Evolutionary conservation across 768 basidiomycete genomes (phyloP), one percentile per base, ranked within the genome.

Genomic region (Russula lepida): DNA sequence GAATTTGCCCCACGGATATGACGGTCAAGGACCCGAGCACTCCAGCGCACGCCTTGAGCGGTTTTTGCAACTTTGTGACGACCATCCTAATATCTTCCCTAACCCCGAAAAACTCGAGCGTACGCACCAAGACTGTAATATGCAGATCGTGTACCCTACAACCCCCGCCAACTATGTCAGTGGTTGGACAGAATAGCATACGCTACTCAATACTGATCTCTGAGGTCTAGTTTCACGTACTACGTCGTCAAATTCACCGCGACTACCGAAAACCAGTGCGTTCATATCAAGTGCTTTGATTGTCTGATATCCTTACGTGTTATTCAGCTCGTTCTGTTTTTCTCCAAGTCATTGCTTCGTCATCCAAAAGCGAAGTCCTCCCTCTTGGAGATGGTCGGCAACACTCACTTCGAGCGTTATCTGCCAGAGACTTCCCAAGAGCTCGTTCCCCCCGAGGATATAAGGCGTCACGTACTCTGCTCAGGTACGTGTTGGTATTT

Each of bases 91-190:
- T 71, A 72, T 87, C 62, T 98, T 84, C 84, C 95, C 95, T 1
- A 84, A 85, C 0, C 81, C 81, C 1, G 84, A 95, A 74, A 97
- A 95, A 78, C 75, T 95, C 62, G 92, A 94, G 70, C 78, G 97
- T 50, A 94, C 97, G 69, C 94, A 98, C 71, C 97, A 99, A 77
- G 97, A 99, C 72, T 97, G 95, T 75, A 99, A 98, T 72, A 92
- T 98, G 92, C 97, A 98, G 76, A 88, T 99, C 66, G 92, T 95
- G 30, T 98, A 98, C 75, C 91, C 94, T 5, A 94, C 94, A 27
- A 95, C 95, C 0, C 95, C 97, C 8, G 89, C 94, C 54, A 98
- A 95, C 79, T 95, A 95, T 73, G 86, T 88, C 70, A 65, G 81
- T 71, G 27, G 19, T 8, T 4, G 19, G 19, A 28, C 35, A n/a